A percentile compares a stretch with the other conserved stretches of the same genome.
Conservation (phyloP, 345 rosid genomes). For the Camelina hispida region DNA sequence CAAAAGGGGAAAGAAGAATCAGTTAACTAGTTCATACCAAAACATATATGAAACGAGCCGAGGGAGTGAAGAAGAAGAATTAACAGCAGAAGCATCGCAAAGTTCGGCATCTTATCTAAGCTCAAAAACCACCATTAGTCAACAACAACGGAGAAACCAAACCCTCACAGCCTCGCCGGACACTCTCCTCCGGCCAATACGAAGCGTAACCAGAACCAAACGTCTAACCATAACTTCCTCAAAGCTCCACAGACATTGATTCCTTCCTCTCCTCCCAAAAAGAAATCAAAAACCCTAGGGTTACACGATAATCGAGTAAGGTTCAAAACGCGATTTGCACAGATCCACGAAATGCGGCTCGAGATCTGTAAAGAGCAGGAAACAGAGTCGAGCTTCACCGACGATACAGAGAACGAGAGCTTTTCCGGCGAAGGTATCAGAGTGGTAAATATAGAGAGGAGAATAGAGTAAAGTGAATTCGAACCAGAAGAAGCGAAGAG, state of each 20-base stretch:
- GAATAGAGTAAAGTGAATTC: slow-evolving; percentile 40
- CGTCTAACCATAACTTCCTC: slow-evolving; percentile 42
- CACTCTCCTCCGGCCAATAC: slow-evolving; percentile 35
- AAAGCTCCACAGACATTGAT: slow-evolving; percentile 35
- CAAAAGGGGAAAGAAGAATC: slow-evolving; percentile 11
- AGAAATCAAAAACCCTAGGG: slow-evolving; percentile 57
- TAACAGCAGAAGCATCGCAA: slow-evolving; percentile 48
- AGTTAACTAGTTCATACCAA: slow-evolving; percentile 26
- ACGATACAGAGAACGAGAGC: slow-evolving; percentile 26
- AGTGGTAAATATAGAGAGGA: slow-evolving; percentile 1
- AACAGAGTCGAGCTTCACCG: slow-evolving; percentile 6
- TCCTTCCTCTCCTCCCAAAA: not conserved
- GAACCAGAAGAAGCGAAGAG: slow-evolving; percentile 33
- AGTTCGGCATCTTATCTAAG: slow-evolving; percentile 56
- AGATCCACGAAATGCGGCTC: slow-evolving; percentile 81
- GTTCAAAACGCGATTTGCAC: slow-evolving; percentile 37
- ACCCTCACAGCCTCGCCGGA: slow-evolving; percentile 36
- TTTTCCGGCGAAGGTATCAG: slow-evolving; percentile 42
- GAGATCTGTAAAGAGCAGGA: slow-evolving; percentile 39
- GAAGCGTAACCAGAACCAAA: slow-evolving; percentile 33
- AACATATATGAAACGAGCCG: slow-evolving; percentile 48
- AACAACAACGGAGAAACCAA: slow-evolving; percentile 40
- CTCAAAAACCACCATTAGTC: slow-evolving; percentile 54
- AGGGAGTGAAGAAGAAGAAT: slow-evolving; percentile 55
- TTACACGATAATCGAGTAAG: slow-evolving; percentile 37